Conservation (phyloP, 768 basidiomycete species). For the Lactifluus pinguis region DNA sequence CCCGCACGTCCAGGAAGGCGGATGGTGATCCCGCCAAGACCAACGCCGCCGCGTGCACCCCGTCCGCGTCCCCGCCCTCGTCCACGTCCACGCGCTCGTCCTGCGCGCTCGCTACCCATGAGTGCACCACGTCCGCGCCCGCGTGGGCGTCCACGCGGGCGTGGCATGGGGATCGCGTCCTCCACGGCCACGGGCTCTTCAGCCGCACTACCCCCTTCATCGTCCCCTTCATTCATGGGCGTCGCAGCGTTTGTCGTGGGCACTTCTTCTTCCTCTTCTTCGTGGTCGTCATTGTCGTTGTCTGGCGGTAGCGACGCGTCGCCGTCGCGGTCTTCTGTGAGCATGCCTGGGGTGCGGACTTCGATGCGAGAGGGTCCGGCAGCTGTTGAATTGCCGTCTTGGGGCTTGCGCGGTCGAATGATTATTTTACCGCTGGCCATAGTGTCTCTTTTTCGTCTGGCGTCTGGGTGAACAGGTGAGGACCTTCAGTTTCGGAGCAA, state of each 20-base stretch:
- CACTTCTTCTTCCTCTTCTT: slow-evolving; percentile 15
- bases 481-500: no score
- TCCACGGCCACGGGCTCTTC: slow-evolving; percentile 2
- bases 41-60: not conserved
- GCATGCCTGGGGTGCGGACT: not conserved
- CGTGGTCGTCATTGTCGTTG: slow-evolving; percentile 1
- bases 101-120: slow-evolving; percentile 20
- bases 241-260: slow-evolving; percentile 7
- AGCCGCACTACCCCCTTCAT: slow-evolving; percentile 1
- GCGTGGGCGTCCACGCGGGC: slow-evolving; percentile 21
- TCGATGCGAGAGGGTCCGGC: slow-evolving; percentile 6
- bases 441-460: no score
- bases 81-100: slow-evolving; percentile 26
- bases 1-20: slow-evolving; percentile 27
- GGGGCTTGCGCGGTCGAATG: slow-evolving; percentile 14
- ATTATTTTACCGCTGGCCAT: slow-evolving; percentile 19
- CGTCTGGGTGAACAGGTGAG: no score
- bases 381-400: slow-evolving; percentile 1
- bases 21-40: slow-evolving; percentile 18
- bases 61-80: slow-evolving; percentile 24
- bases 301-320: not conserved
- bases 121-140: slow-evolving; percentile 23
- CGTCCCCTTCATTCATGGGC: slow-evolving; percentile 6
- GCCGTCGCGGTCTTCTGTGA: not conserved
- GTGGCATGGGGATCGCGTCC: slow-evolving; percentile 11